Evolutionary conservation across 2,329 filamentous ascomycete species (phyloP).

Genomic region (Xylaria sp.): DNA sequence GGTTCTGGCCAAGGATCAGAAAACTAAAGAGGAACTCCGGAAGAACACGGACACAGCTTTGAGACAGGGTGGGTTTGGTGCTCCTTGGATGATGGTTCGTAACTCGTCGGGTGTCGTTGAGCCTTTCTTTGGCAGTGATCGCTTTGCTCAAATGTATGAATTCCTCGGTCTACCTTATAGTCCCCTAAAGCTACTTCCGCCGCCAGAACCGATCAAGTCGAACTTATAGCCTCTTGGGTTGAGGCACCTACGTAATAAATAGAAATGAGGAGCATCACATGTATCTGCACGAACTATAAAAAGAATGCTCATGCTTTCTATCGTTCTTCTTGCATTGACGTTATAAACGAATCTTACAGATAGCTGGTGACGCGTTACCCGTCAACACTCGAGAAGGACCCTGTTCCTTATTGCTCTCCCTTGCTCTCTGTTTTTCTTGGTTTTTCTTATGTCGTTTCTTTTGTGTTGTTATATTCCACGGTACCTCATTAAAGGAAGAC

Average conservation of each 20-base stretch:
- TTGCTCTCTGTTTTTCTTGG: no score
- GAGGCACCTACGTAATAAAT: background rate
- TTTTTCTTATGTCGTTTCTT: no score
- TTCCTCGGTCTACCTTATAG: constrained; percentile 27
- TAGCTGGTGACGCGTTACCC: no score
- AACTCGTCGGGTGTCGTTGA: constrained; percentile 22
- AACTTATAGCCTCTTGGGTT: constrained; percentile 13
- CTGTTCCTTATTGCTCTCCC: no score
- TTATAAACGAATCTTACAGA: no score
- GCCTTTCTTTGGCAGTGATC: constrained; percentile 29
- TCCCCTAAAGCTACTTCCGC: constrained; percentile 9
- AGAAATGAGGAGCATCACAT: background rate
- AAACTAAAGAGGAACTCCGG: constrained; percentile 13
- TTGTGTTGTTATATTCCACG: no score
- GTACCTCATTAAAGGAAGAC: no score
- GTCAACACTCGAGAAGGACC: no score
- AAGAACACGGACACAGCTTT: constrained; percentile 23
- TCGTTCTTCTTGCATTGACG: no score
- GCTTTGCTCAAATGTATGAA: constrained; percentile 29
- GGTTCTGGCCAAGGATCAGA: constrained; percentile 6
- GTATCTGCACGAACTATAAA: background rate
- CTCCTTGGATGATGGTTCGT: constrained; percentile 30
- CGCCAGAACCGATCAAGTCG: background rate
- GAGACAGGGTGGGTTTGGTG: constrained; percentile 25
- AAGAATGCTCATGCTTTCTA: no score